Base-by-base conservation (phyloP, 177 flowering plant species). In the Vitis hybrid region DNA sequence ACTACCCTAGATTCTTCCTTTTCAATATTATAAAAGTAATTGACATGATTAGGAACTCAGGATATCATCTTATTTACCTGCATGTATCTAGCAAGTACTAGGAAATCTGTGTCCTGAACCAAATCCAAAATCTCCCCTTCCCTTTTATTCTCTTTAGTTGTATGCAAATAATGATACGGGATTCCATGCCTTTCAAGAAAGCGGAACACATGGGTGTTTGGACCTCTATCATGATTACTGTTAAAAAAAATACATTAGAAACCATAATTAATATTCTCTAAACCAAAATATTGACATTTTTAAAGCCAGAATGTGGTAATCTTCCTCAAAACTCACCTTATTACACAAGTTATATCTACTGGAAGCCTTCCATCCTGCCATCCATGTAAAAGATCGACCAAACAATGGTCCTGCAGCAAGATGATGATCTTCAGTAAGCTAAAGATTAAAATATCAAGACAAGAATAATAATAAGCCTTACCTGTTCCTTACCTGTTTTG, bases 51-150 rank as follows among this genome's bases (percentile, higher is more conserved):
- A 14, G 32, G 7, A 14, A 69, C 55, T 3, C 3, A 66, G 24
- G 56, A 63, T 32, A 46, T 46, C n/a, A 52, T 46, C 21, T 56
- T 27, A 60, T 72, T 74, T 82, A 94, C 98, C 98, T 94, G 98
- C 98, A 94, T 94, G 76, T 94, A 94, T 85, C 99, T 85, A 52
- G 97, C 99, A 72, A 94, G 97, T 61, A 94, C 96, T 62, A 94
- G 82, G 82, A 94, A 90, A 79, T 94, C 96, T 63, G 97, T 88
- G 61, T 83, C 63, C 70, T 75, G 78, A 57, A 90, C 92, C 84
- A 92, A 77, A 67, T 85, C 83, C 86, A 92, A 79, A 60, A 94
- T 87, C 74, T 88, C 91, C 27, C 60, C 84, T 79, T 92, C 99
- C 78, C 97, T 81, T 80, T 91, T 86, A 68, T 85, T 81, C 27